Evolutionary conservation across 1,139 yeast genomes (phyloP), one percentile per base, ranked within the genome.

Genomic region (Magnusiomyces suaveolens): DNA sequence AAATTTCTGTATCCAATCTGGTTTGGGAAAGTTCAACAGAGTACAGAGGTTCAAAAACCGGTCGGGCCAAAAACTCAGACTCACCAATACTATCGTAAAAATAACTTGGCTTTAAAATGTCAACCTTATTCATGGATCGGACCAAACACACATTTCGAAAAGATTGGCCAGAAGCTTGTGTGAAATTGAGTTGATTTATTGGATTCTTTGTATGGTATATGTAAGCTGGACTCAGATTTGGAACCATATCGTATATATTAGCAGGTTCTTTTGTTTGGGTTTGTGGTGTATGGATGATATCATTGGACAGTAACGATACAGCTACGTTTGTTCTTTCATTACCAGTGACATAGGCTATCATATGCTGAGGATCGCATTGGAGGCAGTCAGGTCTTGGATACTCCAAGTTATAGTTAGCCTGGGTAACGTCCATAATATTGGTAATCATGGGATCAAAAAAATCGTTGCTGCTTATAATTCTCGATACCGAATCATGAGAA

Each of bases 181-280:
- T 21, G 14, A 33, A 32, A 16, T 36, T 33, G 23, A 47, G 18
- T 36, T 47, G 50, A 20, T 21, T 33, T 20, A 33, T 32, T 4
- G 50, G 43, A 2, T 41, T 47, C 23, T 47, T 33, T 12, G 50
- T 33, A 32, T 47, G 50, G 23, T 47, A 47, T 33, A 47, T 4
- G 20, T 47, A 47, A 3, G 50, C 39, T 20, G 41, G 43, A 6
- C 50, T 29, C 16, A 36, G 24, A 33, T 47, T 43, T 21, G 41
- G 41, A 47, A 47, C 41, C 18, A 33, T 18, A 16, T 12, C 2
- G 2, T 47, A 4, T 29, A n/a, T n/a, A n/a, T n/a, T n/a, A n/a
- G n/a, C n/a, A n/a, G 39, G 6, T 16, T 18, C 16, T 2, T 25
- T 33, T 47, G n/a, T 29, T 20, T n/a, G n/a, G 20, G 36, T 12